Percentiles rank a stretch among this genome's conserved stretches.
Conservation (phyloP, 2,329 filamentous ascomycete genomes). For the Blastomyces gilchristii region DNA sequence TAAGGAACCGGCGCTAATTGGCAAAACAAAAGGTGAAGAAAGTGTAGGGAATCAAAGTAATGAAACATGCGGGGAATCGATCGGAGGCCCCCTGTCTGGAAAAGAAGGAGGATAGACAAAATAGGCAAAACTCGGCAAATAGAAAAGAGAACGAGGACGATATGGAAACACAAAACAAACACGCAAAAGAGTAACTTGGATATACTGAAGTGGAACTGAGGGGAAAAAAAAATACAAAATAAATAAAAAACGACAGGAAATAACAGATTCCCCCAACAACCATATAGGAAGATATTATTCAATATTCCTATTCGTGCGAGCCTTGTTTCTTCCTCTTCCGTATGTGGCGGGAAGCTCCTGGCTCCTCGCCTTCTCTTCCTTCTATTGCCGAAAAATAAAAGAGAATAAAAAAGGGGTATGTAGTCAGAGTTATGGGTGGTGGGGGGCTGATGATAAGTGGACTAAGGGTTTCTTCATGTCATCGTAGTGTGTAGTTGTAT, state of each 20-base stretch:
- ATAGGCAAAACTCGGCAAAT: neutral
- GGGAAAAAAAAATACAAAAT: too few species aligned
- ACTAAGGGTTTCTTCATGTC: slow-evolving; percentile 6
- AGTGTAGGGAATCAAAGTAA: neutral
- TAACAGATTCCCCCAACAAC: neutral
- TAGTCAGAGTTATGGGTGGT: neutral
- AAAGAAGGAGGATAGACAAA: slow-evolving; percentile 3
- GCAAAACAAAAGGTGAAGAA: neutral
- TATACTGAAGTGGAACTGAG: slow-evolving; percentile 1
- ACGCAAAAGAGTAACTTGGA: slow-evolving; percentile 1
- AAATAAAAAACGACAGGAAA: neutral
- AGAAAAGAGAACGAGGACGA: neutral
- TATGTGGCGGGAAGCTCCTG: neutral
- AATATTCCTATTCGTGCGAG: neutral
- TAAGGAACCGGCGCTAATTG: slow-evolving; percentile 6
- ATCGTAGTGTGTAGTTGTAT: slow-evolving; percentile 2
- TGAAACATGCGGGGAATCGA: neutral
- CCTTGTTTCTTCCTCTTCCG: neutral
- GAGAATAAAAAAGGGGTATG: neutral
- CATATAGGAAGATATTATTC: neutral
- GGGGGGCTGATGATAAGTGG: neutral
- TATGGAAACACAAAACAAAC: neutral
- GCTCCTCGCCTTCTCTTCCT: neutral
- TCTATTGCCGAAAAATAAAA: slow-evolving; percentile 3
- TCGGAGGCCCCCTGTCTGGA: neutral